Evolutionary conservation across 163 green algal genomes (phyloP).

Genomic region (Botryococcus braunii): DNA sequence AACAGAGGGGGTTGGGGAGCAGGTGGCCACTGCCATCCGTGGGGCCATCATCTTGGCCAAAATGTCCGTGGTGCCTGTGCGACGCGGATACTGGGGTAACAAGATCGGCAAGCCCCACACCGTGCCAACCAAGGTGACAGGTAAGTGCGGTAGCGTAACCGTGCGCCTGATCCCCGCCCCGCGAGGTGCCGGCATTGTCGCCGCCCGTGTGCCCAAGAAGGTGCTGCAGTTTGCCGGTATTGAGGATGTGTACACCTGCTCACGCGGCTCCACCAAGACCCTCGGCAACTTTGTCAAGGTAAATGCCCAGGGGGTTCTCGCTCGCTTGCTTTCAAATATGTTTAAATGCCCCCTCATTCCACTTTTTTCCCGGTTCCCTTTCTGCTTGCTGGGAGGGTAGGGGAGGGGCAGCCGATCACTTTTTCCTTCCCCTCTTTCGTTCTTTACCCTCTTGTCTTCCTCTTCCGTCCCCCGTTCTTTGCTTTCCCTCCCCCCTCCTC

Average conservation of each 20-base stretch:
- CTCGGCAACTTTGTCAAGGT: slow-evolving; percentile 98
- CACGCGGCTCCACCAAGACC: slow-evolving; percentile 90
- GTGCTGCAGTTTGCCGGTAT: slow-evolving; percentile 98
- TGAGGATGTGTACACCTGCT: slow-evolving; percentile 97
- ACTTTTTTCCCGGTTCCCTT: no score
- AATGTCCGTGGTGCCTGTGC: slow-evolving; percentile 88
- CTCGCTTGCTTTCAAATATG: no score
- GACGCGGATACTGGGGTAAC: slow-evolving; percentile 98
- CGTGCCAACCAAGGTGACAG: slow-evolving; percentile 80
- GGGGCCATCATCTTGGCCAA: slow-evolving; percentile 98
- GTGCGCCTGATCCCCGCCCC: slow-evolving; percentile 95
- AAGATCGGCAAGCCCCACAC: slow-evolving; percentile 91
- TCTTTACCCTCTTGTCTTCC: no score
- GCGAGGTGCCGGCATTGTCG: slow-evolving; percentile 92
- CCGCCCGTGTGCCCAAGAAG: slow-evolving; percentile 96
- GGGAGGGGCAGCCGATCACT: no score
- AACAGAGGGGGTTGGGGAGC: not conserved
- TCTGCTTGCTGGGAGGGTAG: no score
- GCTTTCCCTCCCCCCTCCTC: no score
- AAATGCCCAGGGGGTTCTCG: no score
- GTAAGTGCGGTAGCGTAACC: slow-evolving; percentile 92
- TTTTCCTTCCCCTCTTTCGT: no score
- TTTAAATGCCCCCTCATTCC: no score
- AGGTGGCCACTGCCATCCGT: slow-evolving; percentile 91
- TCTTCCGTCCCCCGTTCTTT: no score